Conservation (phyloP, 164 flowering plant genomes). For the Cinnamomum micranthum region DNA sequence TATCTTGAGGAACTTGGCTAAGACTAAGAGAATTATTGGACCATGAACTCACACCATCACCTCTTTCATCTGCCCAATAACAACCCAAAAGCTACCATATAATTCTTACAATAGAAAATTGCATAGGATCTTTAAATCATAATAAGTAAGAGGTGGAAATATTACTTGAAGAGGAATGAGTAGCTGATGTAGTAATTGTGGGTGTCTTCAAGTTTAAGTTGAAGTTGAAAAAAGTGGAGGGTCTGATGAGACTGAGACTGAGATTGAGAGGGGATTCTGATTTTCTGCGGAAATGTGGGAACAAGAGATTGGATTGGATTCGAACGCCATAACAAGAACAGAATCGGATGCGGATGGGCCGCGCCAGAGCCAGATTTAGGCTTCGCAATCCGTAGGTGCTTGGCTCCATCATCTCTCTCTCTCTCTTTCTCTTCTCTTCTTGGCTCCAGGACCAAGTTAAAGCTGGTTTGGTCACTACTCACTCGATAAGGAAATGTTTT, state of each 20-base stretch:
- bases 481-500: neutral
- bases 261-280: neutral
- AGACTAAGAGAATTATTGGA: constrained; percentile 29
- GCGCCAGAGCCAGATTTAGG: constrained; percentile 1
- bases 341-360: constrained; percentile 1
- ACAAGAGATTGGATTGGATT: neutral
- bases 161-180: neutral
- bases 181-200: neutral
- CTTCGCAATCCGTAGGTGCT: neutral
- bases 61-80: constrained; percentile 3
- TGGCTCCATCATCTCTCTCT: neutral
- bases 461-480: neutral
- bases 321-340: neutral
- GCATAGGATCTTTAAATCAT: too few species aligned
- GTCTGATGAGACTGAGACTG: neutral
- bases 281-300: neutral
- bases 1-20: constrained; percentile 28
- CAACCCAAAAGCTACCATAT: neutral
- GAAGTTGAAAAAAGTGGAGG: neutral
- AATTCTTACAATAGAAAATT: too few species aligned
- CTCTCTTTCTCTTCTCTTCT: neutral
- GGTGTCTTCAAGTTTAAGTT: neutral
- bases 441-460: too few species aligned
- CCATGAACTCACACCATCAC: neutral
- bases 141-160: too few species aligned